Percentiles rank a stretch among this genome's conserved stretches.
phyloP scores from a whole-genome alignment of 1,284 basidiomycete species.

The Taiwanofungus camphoratus region DNA sequence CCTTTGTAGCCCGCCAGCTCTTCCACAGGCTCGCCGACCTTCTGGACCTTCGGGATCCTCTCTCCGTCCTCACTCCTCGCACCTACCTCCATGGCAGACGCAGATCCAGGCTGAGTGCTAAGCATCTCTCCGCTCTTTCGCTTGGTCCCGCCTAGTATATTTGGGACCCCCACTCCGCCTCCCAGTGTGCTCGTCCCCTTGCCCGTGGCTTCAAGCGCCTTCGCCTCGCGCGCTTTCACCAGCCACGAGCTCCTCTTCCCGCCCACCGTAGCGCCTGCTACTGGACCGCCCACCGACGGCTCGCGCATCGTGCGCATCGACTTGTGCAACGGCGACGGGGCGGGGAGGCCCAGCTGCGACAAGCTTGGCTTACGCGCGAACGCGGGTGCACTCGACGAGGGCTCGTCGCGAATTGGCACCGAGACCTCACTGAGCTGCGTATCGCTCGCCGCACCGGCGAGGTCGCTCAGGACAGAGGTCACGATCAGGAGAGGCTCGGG shows the following conservation, averaged over 20 bases:
- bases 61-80: slow-evolving; percentile 21
- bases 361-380: slow-evolving; percentile 30
- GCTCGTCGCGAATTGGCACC: slow-evolving; percentile 25
- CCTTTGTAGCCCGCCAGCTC: slow-evolving; percentile 10
- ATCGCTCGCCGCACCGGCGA: no score
- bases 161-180: slow-evolving; percentile 2
- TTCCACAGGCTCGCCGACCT: slow-evolving; percentile 23
- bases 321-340: slow-evolving; percentile 63
- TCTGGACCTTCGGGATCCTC: slow-evolving; percentile 44
- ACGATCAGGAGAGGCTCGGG: slow-evolving; percentile 28
- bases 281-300: slow-evolving; percentile 32
- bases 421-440: slow-evolving; percentile 18
- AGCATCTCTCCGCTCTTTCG: slow-evolving; percentile 63
- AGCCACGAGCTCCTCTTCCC: slow-evolving; percentile 75
- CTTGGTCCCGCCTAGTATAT: slow-evolving; percentile 32
- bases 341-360: slow-evolving; percentile 49
- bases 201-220: slow-evolving; percentile 53
- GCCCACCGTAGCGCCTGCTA: slow-evolving; percentile 39
- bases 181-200: slow-evolving; percentile 34
- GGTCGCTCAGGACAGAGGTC: no score
- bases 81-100: background rate
- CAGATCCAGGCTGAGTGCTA: slow-evolving; percentile 9
- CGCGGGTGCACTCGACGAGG: slow-evolving; percentile 12
- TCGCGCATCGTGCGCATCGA: slow-evolving; percentile 51
- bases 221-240: slow-evolving; percentile 68